Base-by-base conservation (phyloP, 768 basidiomycete genomes). In the Daedalea quercina region DNA sequence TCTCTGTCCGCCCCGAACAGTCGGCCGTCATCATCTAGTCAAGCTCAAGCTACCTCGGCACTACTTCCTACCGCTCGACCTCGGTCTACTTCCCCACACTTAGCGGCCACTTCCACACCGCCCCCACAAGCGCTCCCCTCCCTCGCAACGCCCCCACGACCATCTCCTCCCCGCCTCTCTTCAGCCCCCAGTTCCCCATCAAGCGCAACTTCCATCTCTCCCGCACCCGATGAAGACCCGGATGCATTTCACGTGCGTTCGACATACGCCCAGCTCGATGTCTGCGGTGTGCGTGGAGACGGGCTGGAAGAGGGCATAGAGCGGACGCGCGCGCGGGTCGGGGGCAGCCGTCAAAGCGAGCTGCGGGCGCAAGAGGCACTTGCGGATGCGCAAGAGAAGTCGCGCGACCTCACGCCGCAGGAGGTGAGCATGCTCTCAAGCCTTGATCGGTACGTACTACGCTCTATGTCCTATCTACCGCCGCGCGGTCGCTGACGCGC, bases 261-360 rank as follows among this genome's bases (percentile, higher is more conserved):
- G 54, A 91, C 90, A 0, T 94, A 97, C 65, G 95, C 94, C 0
- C 80, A 89, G 57, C 76, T 98, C n/a, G 92, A 97, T 46, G 71
- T 79, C 9, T 79, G 79, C 41, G 95, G 95, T n/a, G 94, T 97
- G 34, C 87, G 82, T 63, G 94, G 94, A 2, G 95, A 98, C 64
- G 95, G 95, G 0, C 91, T 84, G 68, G 89, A 92, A 60, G 93
- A 95, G 59, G 95, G 95, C 34, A 78, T 95, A 7, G 95, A 98
- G 70, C 83, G 92, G 34, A 98, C 94, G 24, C 79, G 95, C 54
- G 88, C 90, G 22, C 74, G 87, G 60, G 66, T 82, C 57, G 76
- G 78, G 48, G 63, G 63, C 19, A 82, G 73, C 60, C 72, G 78
- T 60, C 73, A 74, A 12, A 86, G 79, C 57, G 85, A 87, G 58